Evolutionary conservation across 208 protist genomes (phyloP), one percentile per base, ranked within the genome.

Genomic region (Zelonia costaricensis): DNA sequence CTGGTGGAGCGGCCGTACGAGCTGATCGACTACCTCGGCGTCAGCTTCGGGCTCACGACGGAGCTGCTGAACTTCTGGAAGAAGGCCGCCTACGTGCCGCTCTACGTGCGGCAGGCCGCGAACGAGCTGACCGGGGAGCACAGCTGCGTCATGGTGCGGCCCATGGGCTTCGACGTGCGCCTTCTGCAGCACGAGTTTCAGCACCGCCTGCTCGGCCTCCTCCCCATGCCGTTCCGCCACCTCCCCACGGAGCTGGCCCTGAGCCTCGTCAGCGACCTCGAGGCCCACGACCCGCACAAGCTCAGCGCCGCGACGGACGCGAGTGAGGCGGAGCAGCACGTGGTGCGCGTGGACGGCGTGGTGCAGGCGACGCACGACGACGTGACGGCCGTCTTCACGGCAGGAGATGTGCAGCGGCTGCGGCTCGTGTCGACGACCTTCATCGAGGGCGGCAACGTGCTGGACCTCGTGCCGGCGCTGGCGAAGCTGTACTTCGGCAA

Each of bases 91-190:
- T 98, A 93, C 57, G 43, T 77, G 33, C 82, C 95, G 1, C 70
- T 98, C 10, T 98, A 99, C 74, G 62, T 98, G 44, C 85, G 97
- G 4, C 92, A 97, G 62, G 81, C 75, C 10, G 45, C 84, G 13
- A 99, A 99, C 71, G 98, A 99, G 55, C 76, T 99, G 20, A 99
- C 99, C 12, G 98, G 99, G 4, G 99, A 99, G 87, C 96, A 99
- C 80, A 98, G 98, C 40, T 98, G 93, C 53, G 98, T 99, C 40
- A 99, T 99, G 97, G 67, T 99, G 30, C 76, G 68, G 18, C 76
- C 86, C 5, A 76, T 94, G 55, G 89, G 79, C 44, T 82, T 92
- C 57, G 78, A 89, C 38, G 31, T 94, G 13, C 25, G 54, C 15
- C 62, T 82, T 10, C 77, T 94, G 8, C 72, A 84, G 23, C 49